A percentile compares a stretch with the other conserved stretches of the same genome.
Conservation (phyloP, 2,329 filamentous ascomycete genomes). For the Ascochyta pisi region DNA sequence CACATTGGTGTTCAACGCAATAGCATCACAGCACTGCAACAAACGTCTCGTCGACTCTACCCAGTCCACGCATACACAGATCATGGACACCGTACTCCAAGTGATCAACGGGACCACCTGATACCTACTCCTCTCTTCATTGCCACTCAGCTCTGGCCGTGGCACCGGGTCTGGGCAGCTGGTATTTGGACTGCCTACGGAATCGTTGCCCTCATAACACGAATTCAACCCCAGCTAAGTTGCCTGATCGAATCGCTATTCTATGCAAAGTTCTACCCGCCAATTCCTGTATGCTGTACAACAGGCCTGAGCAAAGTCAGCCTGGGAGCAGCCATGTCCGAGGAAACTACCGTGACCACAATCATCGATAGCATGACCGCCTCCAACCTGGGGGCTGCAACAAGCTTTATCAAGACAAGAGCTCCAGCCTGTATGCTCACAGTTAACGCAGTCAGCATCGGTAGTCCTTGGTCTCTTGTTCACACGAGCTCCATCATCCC, state of each 20-base stretch:
- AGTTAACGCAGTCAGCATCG: no score
- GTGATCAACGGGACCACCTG: neutral
- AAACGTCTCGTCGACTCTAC: neutral
- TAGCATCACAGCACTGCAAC: neutral
- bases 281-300: neutral
- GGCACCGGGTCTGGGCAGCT: slow-evolving; percentile 3
- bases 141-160: slow-evolving; percentile 4
- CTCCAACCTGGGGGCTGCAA: no score
- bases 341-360: no score
- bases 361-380: no score
- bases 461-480: no score
- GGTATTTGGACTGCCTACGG: slow-evolving; percentile 5
- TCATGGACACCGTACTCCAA: neutral
- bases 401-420: no score
- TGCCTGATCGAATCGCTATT: neutral
- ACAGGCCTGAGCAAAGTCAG: neutral
- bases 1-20: neutral
- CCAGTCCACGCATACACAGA: neutral
- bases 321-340: no score
- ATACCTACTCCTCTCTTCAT: neutral
- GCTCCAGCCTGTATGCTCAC: no score
- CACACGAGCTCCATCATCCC: no score
- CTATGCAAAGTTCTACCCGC: neutral
- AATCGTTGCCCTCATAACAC: neutral
- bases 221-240: neutral